These are phyloP conservation scores for Silene latifolia DNA, from an alignment of 148 eudicot genomes.

Conservation along the genomic window DNA sequence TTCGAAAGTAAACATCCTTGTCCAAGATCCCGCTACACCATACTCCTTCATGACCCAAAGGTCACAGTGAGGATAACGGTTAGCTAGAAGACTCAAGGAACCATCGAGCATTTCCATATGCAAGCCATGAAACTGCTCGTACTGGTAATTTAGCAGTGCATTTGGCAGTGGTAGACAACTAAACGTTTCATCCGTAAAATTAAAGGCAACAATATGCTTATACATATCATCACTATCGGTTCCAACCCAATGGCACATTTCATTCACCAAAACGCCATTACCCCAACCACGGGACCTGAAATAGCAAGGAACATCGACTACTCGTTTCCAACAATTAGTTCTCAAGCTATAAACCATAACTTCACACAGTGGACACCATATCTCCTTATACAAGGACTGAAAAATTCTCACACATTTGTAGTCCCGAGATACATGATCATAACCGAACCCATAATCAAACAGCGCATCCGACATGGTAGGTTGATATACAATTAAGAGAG, in stretches of 20 bases:
- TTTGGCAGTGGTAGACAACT: slow-evolving; percentile 1
- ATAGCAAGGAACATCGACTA: slow-evolving; percentile 3
- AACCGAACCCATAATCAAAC: neutral
- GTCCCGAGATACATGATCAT: neutral
- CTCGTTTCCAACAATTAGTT: slow-evolving; percentile 3
- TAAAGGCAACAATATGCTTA: neutral
- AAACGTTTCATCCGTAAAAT: neutral
- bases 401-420: slow-evolving; percentile 12
- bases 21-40: slow-evolving; percentile 8
- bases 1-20: neutral
- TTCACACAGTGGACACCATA: neutral
- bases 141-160: neutral
- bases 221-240: neutral
- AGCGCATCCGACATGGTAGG: neutral
- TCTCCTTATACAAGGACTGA: neutral
- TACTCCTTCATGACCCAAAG: slow-evolving; percentile 13
- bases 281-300: neutral
- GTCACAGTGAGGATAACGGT: neutral
- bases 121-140: neutral
- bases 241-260: neutral
- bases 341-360: slow-evolving; percentile 16
- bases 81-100: slow-evolving; percentile 5
- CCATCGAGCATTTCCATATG: neutral
- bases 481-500: neutral
- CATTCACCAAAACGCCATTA: neutral